These are phyloP conservation scores for Saturnispora gosingensis DNA, from an alignment of 805 yeast genomes.

Conservation along the genomic window DNA sequence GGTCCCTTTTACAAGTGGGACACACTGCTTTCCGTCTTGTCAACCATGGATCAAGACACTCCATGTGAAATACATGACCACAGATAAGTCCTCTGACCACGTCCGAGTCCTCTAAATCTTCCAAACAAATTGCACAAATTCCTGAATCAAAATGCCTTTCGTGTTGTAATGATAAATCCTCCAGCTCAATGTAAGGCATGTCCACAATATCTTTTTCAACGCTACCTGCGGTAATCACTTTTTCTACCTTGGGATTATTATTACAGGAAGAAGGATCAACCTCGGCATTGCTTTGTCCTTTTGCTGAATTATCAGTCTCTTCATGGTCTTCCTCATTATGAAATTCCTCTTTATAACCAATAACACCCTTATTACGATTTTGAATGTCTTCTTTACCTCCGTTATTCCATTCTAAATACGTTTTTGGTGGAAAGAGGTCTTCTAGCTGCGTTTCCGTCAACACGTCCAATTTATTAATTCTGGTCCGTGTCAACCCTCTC, in stretches of 20 bases:
- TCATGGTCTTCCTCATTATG: constrained; percentile 23
- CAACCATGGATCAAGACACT: constrained; percentile 77
- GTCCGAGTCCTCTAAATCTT: constrained; percentile 51
- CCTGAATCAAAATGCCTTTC: constrained; percentile 51
- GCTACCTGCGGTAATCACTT: neutral
- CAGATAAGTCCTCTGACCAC: constrained; percentile 65
- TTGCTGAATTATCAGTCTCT: neutral
- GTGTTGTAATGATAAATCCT: neutral
- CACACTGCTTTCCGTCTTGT: constrained; percentile 68
- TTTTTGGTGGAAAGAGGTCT: constrained; percentile 45
- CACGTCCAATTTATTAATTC: constrained; percentile 38
- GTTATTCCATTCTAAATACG: constrained; percentile 51
- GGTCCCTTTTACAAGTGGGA: constrained; percentile 71
- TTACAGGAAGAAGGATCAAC: neutral
- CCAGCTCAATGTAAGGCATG: constrained; percentile 3
- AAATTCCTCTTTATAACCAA: constrained; percentile 31
- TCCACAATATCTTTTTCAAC: constrained; percentile 10
- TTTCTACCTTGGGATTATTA: neutral
- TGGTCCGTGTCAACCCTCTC: neutral
- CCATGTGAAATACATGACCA: constrained; percentile 75
- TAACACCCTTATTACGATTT: constrained; percentile 31
- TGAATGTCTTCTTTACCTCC: constrained; percentile 50
- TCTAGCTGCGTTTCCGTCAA: constrained; percentile 41
- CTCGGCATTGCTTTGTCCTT: neutral
- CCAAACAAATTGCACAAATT: constrained; percentile 72